These are phyloP conservation scores for Friedmanniomyces simplex DNA, from an alignment of 495 filamentous ascomycete species.

Conservation along the genomic window DNA sequence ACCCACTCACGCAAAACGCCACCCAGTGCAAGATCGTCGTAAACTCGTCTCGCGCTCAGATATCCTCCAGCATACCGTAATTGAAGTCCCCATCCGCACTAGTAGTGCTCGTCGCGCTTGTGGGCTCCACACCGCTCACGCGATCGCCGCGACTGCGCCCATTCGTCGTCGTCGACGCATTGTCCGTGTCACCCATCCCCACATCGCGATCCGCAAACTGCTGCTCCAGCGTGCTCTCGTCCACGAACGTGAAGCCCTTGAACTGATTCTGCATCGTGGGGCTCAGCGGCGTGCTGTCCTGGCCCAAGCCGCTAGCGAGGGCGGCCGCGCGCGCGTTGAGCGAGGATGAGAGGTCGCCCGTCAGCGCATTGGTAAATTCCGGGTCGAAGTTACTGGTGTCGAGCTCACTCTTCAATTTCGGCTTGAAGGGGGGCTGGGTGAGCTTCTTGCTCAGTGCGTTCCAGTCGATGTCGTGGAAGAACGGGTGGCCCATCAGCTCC, in stretches of 20 bases:
- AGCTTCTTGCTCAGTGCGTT: conserved; percentile 72
- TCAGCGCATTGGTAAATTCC: conserved; percentile 92
- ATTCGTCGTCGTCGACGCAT: conserved; percentile 18
- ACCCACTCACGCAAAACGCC: not conserved
- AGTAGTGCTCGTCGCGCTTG: conserved; percentile 16
- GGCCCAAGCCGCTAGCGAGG: conserved; percentile 61
- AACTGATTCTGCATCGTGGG: conserved; percentile 97
- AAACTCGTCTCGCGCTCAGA: not conserved
- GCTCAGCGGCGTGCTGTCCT: conserved; percentile 78
- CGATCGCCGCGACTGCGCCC: conserved; percentile 25
- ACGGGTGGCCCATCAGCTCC: conserved; percentile 87
- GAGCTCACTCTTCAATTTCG: conserved; percentile 84
- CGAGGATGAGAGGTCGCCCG: conserved; percentile 53
- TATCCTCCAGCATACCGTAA: conserved; percentile 31
- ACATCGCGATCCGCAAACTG: conserved; percentile 53
- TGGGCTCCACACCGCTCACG: conserved; percentile 30
- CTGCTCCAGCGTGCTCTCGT: conserved; percentile 90
- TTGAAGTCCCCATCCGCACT: conserved; percentile 30
- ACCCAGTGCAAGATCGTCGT: not conserved
- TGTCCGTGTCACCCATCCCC: conserved; percentile 43
- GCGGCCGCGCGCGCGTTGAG: conserved; percentile 81
- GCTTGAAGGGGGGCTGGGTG: conserved; percentile 96
- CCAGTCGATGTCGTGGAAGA: conserved; percentile 90
- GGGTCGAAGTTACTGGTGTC: conserved; percentile 98
- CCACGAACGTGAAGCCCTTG: conserved; percentile 95